Evolutionary conservation across 192 early-diverging fungal genomes (phyloP).

Genomic region (Coemansia sp.): DNA sequence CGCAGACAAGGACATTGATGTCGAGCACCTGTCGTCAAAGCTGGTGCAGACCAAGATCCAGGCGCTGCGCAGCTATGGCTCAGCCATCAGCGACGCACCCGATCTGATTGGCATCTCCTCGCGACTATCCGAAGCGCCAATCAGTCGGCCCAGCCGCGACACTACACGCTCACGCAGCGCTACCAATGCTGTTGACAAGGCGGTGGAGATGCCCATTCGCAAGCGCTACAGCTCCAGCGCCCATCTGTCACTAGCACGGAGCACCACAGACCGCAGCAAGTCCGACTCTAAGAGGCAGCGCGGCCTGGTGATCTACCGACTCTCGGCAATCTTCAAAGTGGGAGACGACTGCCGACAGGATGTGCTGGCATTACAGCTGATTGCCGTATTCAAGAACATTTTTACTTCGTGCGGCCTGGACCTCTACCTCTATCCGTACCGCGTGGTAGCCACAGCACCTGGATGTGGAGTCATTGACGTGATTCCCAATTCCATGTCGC

Average conservation of each 20-base stretch:
- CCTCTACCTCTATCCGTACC: slow-evolving; percentile 94
- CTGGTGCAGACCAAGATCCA: slow-evolving; percentile 32
- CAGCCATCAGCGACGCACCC: slow-evolving; percentile 44
- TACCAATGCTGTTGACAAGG: background rate
- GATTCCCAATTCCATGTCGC: slow-evolving; percentile 93
- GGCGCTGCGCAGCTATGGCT: slow-evolving; percentile 27
- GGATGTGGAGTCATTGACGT: slow-evolving; percentile 99
- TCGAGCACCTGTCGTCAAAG: slow-evolving; percentile 23
- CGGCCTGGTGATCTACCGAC: slow-evolving; percentile 55
- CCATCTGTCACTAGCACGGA: background rate
- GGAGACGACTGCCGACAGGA: slow-evolving; percentile 99
- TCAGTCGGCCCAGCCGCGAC: slow-evolving; percentile 36
- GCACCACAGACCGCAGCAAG: slow-evolving; percentile 1
- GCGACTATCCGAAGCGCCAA: slow-evolving; percentile 7
- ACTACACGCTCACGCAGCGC: slow-evolving; percentile 22
- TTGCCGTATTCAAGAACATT: slow-evolving; percentile 96
- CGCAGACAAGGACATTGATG: slow-evolving; percentile 14
- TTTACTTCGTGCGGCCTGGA: slow-evolving; percentile 87
- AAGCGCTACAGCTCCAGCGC: slow-evolving; percentile 4
- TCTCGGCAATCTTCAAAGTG: slow-evolving; percentile 98
- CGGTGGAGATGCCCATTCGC: background rate
- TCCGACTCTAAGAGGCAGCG: background rate
- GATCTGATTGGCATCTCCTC: slow-evolving; percentile 47
- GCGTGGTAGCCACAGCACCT: slow-evolving; percentile 94
- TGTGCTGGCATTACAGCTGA: slow-evolving; percentile 94